Conservation (phyloP, 2,329 filamentous ascomycete species). For the Stagonosporopsis tanaceti region DNA sequence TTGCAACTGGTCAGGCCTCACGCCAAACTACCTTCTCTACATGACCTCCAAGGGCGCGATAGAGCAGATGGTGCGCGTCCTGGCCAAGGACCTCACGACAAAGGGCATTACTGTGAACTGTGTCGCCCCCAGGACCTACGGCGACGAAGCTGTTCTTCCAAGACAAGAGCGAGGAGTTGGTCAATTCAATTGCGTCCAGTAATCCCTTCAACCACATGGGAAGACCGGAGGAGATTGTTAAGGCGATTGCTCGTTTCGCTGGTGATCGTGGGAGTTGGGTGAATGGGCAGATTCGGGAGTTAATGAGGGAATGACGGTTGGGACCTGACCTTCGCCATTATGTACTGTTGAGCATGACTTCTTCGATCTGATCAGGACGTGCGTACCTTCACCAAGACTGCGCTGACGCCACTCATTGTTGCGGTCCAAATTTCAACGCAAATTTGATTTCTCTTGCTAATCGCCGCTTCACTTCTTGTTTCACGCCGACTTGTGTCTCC, state of each 20-base stretch:
- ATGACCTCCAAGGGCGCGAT: constrained; percentile 66
- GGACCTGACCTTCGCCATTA: not conserved
- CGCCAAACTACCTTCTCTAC: constrained; percentile 52
- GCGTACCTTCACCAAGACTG: no score
- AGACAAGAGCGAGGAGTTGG: constrained; percentile 46
- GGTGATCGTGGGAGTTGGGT: constrained; percentile 32
- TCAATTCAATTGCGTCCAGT: constrained; percentile 28
- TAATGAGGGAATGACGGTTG: constrained; percentile 39
- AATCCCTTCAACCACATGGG: constrained; percentile 34
- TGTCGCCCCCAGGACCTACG: constrained; percentile 62
- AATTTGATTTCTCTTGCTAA: not conserved
- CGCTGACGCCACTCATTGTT: no score
- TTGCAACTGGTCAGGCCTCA: constrained; percentile 22
- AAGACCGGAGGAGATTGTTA: constrained; percentile 37
- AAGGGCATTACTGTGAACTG: constrained; percentile 62
- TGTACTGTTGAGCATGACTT: no score
- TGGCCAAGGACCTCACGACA: constrained; percentile 64
- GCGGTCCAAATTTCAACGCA: no score
- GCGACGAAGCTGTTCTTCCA: constrained; percentile 63
- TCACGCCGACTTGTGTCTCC: no score
- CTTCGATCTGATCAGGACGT: no score
- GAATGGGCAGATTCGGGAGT: constrained; percentile 40
- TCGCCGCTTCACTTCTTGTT: not conserved
- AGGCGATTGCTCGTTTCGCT: constrained; percentile 30
- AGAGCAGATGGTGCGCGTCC: constrained; percentile 64